Conservation (phyloP, 768 basidiomycete species). For the Pleurotus ostreatus region DNA sequence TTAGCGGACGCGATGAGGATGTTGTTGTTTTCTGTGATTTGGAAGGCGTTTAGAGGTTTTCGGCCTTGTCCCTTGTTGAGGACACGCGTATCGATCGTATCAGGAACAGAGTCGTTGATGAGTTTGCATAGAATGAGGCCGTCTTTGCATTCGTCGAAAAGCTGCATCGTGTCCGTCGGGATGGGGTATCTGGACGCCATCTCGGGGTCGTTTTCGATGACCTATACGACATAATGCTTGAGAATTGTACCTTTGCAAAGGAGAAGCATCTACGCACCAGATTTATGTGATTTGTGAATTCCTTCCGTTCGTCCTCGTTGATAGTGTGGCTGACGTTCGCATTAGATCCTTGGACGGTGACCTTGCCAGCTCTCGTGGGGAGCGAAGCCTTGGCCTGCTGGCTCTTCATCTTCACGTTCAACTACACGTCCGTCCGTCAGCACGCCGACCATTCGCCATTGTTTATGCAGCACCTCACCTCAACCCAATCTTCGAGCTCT, state of each 20-base stretch:
- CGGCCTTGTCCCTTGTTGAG: conserved; percentile 81
- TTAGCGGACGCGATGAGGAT: conserved; percentile 98
- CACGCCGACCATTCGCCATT: background rate
- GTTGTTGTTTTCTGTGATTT: conserved; percentile 99
- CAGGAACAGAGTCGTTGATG: conserved; percentile 98
- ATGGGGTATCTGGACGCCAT: conserved; percentile 82
- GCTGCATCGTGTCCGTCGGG: conserved; percentile 95
- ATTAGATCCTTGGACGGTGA: conserved; percentile 91
- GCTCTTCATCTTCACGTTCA: conserved; percentile 75
- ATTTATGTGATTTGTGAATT: conserved; percentile 99
- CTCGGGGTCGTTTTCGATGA: conserved; percentile 88
- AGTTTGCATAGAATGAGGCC: conserved; percentile 97
- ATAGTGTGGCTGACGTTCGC: conserved; percentile 96
- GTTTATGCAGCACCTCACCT: conserved; percentile 48
- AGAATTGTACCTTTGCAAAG: conserved; percentile 8
- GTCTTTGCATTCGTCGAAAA: conserved; percentile 96
- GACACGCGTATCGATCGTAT: conserved; percentile 98
- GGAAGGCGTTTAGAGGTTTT: conserved; percentile 94
- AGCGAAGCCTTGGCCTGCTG: conserved; percentile 41
- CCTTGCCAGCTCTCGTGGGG: conserved; percentile 77
- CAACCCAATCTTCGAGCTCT: conserved; percentile 97
- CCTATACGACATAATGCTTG: conserved; percentile 37
- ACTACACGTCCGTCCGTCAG: conserved; percentile 31
- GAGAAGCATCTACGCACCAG: conserved; percentile 45
- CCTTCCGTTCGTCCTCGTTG: conserved; percentile 92